Percentiles rank a stretch among this genome's conserved stretches.
Evolutionary conservation across 371 early-diverging fungal genomes (phyloP).

Genomic region (Mucor indicus): DNA sequence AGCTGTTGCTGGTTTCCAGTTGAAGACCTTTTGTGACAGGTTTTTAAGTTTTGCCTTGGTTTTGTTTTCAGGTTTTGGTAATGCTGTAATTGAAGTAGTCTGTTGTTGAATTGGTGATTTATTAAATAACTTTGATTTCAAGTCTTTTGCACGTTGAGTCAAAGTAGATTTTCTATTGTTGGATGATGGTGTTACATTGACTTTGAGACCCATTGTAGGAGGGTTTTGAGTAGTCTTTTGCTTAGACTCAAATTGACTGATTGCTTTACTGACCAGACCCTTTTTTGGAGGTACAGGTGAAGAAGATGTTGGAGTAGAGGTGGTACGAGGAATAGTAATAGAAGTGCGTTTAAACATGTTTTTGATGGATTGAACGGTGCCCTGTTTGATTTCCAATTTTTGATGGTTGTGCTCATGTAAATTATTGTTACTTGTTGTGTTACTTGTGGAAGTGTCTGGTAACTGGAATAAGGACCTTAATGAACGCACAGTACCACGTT

Average conservation of each 20-base stretch:
- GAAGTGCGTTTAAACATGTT: constrained; percentile 35
- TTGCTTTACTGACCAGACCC: constrained; percentile 10
- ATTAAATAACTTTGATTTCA: too few species aligned
- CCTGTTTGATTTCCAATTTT: constrained; percentile 30
- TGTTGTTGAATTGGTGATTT: too few species aligned
- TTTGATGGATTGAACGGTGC: constrained; percentile 36
- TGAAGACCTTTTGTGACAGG: constrained; percentile 17
- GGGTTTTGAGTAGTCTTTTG: constrained; percentile 6
- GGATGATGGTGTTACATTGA: neutral
- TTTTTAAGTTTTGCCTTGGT: constrained; percentile 16
- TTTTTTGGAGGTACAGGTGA: neutral
- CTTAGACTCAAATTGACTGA: constrained; percentile 19
- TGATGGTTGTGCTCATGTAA: neutral
- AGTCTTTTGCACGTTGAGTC: constrained; percentile 16
- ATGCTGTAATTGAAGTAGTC: constrained; percentile 1
- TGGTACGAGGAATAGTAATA: too few species aligned
- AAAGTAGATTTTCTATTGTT: constrained; percentile 1
- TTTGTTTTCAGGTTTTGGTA: neutral
- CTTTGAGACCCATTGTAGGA: too few species aligned
- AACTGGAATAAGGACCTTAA: constrained; percentile 40
- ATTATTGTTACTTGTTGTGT: neutral
- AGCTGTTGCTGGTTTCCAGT: too few species aligned
- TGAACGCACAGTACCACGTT: constrained; percentile 43
- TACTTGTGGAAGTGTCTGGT: constrained; percentile 14
- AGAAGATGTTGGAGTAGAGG: constrained; percentile 1